A percentile compares a stretch with the other conserved stretches of the same genome.
These are phyloP conservation scores for Hirschfeldia incana DNA, from an alignment of 345 rosid genomes.

Conservation along the genomic window DNA sequence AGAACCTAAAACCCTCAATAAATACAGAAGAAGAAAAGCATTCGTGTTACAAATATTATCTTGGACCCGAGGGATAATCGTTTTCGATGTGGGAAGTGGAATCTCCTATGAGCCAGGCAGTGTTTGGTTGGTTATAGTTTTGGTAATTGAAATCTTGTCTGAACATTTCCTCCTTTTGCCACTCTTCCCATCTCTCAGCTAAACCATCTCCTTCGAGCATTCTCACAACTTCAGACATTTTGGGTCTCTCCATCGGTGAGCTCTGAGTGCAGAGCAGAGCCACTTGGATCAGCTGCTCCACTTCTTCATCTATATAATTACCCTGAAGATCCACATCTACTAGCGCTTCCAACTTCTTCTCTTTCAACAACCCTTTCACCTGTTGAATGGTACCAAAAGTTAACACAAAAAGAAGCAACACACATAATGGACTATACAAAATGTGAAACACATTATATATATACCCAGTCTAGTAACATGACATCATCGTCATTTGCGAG, in stretches of 20 bases:
- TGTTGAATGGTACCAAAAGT: slow-evolving; percentile 29
- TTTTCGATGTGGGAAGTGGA: slow-evolving; percentile 42
- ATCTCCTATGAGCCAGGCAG: slow-evolving; percentile 37
- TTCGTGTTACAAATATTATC: slow-evolving; percentile 25
- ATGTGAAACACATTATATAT: slow-evolving; percentile 24
- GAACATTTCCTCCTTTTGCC: slow-evolving; percentile 81
- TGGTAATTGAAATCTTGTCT: slow-evolving; percentile 39
- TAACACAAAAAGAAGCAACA: slow-evolving; percentile 5
- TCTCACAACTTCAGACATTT: slow-evolving; percentile 95
- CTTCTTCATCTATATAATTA: slow-evolving; percentile 69
- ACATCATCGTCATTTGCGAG: slow-evolving; percentile 97
- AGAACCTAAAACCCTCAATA: slow-evolving; percentile 31
- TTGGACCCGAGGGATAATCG: slow-evolving; percentile 43
- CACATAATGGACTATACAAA: background rate
- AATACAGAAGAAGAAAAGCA: slow-evolving; percentile 25
- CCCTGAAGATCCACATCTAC: slow-evolving; percentile 75
- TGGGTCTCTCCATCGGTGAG: slow-evolving; percentile 84
- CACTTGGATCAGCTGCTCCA: slow-evolving; percentile 89
- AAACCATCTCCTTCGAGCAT: slow-evolving; percentile 99
- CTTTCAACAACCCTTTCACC: slow-evolving; percentile 95
- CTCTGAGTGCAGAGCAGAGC: slow-evolving; percentile 92
- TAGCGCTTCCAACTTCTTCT: slow-evolving; percentile 71
- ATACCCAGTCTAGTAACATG: slow-evolving; percentile 96
- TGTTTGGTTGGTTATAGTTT: slow-evolving; percentile 16
- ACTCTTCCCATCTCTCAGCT: slow-evolving; percentile 98